phyloP scores from a whole-genome alignment of 164 flowering plant genomes.

The Houttuynia cordata region DNA sequence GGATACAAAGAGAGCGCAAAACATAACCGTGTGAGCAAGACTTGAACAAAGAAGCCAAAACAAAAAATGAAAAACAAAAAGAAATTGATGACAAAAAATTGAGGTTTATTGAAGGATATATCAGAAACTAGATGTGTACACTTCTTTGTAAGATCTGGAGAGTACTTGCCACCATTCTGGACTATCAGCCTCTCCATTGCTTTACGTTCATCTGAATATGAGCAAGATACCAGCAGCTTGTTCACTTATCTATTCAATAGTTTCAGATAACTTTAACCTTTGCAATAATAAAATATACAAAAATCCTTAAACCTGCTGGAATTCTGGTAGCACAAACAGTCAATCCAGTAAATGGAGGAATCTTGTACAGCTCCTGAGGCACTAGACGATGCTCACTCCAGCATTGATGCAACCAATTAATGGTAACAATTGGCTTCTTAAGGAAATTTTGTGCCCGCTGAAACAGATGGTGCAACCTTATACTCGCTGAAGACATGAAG shows the following conservation, averaged over 20 bases:
- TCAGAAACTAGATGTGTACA: slow-evolving; percentile 87
- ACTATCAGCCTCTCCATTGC: slow-evolving; percentile 53
- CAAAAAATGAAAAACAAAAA: background rate
- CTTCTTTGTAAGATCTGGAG: slow-evolving; percentile 68
- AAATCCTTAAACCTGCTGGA: slow-evolving; percentile 46
- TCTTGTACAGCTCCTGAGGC: slow-evolving; percentile 65
- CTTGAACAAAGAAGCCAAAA: background rate
- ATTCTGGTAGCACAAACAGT: slow-evolving; percentile 65
- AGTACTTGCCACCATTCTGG: slow-evolving; percentile 88
- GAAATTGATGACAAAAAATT: too few relatives aligned
- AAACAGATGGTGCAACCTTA: slow-evolving; percentile 1
- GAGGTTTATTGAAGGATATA: slow-evolving; percentile 55
- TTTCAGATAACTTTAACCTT: background rate
- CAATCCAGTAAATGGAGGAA: slow-evolving; percentile 85
- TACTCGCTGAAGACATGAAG: background rate
- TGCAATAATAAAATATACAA: background rate
- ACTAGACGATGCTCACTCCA: slow-evolving; percentile 93
- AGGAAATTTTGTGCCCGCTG: slow-evolving; percentile 77
- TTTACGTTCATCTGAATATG: slow-evolving; percentile 63
- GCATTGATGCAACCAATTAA: slow-evolving; percentile 72
- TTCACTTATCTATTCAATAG: too few relatives aligned
- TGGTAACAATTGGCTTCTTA: slow-evolving; percentile 74
- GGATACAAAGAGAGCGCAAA: background rate
- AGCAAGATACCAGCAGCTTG: slow-evolving; percentile 7
- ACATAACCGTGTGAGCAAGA: background rate